Evolutionary conservation across 441 rosid species (phyloP).

Genomic region (Daphne laureola): DNA sequence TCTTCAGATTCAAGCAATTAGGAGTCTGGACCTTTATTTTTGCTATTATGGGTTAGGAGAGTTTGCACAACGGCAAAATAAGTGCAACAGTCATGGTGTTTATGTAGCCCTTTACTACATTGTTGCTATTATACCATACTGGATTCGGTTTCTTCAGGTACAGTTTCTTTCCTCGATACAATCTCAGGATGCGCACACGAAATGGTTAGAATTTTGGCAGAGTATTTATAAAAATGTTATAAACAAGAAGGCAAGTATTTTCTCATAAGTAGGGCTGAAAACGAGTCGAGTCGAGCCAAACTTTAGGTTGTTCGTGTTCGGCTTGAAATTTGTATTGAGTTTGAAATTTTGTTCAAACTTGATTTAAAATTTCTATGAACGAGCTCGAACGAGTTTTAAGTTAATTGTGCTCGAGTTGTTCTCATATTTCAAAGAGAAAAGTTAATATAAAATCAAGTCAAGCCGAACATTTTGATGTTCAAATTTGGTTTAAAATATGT

Average conservation of each 20-base stretch:
- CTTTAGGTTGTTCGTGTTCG: no score
- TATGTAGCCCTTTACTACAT: constrained; percentile 50
- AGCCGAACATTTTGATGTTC: no score
- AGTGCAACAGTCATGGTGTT: constrained; percentile 49
- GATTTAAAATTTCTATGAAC: no score
- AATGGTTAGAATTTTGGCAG: background rate
- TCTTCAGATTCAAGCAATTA: constrained; percentile 53
- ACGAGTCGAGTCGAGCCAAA: no score
- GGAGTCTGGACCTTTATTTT: constrained; percentile 55
- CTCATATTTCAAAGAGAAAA: no score
- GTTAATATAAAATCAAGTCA: no score
- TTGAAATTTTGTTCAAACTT: no score
- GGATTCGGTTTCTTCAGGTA: constrained; percentile 63
- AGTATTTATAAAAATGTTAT: background rate
- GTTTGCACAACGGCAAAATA: constrained; percentile 36
- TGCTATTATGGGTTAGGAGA: constrained; percentile 66
- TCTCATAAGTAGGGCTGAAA: no score
- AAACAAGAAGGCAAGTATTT: background rate
- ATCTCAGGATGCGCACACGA: background rate
- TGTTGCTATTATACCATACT: constrained; percentile 55
- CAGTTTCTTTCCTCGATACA: background rate
- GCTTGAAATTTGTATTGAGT: no score
- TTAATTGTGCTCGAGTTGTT: no score
- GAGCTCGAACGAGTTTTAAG: no score
- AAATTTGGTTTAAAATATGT: no score